Base-by-base conservation (phyloP, 257 asterid species). In the Lycium ferocissimum region DNA sequence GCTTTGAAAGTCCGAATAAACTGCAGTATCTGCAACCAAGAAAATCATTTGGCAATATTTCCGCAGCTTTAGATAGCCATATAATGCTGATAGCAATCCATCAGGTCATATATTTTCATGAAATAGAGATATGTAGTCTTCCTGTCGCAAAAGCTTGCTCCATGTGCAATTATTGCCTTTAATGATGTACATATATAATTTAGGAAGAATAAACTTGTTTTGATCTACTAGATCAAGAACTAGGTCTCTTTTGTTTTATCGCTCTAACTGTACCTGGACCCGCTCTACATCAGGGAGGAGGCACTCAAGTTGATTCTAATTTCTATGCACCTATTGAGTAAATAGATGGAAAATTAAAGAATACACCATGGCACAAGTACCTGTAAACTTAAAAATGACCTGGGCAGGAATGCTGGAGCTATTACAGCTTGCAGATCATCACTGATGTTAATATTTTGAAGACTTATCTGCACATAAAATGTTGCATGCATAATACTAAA, bases 351-450 rank as follows among this genome's bases (percentile, higher is more conserved):
- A 75, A 14, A 75, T 33, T 47, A 75, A 20, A 11, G 61, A 47
- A 45, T n/a, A 45, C 43, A 47, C 85, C 13, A 75, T 43, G 12
- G 43, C 2, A 75, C 17, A 75, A 75, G 43, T 91, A 92, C 98
- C 97, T 92, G 98, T 86, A 95, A 86, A 88, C 93, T 95, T 18
- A 92, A 84, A 89, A 94, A 93, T 6, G 96, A 88, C 84, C 98
- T 91, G 0, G 99, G 99, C 49, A 95, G 85, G 84, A 95, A 43
- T 75, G 98, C 98, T 83, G 99, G 99, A 90, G 97, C 95, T 80
- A 94, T 86, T 63, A 94, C 85, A 85, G 98, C 95, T 87, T 95
- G 98, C 83, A 95, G 54, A 81, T 91, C 93, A 56, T 93, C 99
- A 72, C 94, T 93, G 84, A 95, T 93, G 83, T 87, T 89, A 83